Percentiles rank a stretch among this genome's conserved stretches.
Conservation (phyloP, 2,329 filamentous ascomycete genomes). For the Trichoderma sp. region DNA sequence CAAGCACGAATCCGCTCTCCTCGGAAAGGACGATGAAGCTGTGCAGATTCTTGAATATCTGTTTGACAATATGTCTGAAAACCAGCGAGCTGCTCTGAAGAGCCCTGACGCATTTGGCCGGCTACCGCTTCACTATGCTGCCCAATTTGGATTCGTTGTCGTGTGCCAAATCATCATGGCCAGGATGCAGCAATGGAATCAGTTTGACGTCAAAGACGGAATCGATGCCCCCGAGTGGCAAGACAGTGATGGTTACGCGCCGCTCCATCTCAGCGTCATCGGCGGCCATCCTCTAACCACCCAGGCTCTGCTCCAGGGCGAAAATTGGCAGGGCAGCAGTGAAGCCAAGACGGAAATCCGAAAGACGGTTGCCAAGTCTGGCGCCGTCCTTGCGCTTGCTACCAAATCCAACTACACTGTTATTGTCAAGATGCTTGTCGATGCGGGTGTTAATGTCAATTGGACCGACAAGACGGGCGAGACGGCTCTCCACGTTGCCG, state of each 20-base stretch:
- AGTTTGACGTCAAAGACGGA: constrained; percentile 79
- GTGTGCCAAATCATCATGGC: constrained; percentile 84
- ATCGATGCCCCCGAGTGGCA: constrained; percentile 90
- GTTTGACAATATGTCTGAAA: constrained; percentile 64
- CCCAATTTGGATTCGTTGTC: constrained; percentile 91
- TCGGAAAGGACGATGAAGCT: constrained; percentile 69
- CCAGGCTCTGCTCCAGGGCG: constrained; percentile 72
- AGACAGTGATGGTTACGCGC: constrained; percentile 86
- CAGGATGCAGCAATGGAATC: constrained; percentile 83
- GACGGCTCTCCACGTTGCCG: constrained; percentile 87
- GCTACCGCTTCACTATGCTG: constrained; percentile 86
- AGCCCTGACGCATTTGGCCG: constrained; percentile 76
- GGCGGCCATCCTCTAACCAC: constrained; percentile 88
- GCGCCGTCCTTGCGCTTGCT: constrained; percentile 81
- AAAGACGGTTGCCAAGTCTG: constrained; percentile 74
- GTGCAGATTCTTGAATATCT: constrained; percentile 64
- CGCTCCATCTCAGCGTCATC: constrained; percentile 87
- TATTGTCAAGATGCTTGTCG: constrained; percentile 83
- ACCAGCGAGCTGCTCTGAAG: constrained; percentile 66
- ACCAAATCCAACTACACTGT: constrained; percentile 81
- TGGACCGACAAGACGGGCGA: constrained; percentile 89
- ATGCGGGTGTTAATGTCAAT: constrained; percentile 89
- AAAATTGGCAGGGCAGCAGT: constrained; percentile 68
- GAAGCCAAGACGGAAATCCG: constrained; percentile 62
- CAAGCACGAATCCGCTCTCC: constrained; percentile 63